Percentiles rank a stretch among this genome's conserved stretches.
Conservation (phyloP, 352 stramenopile genomes). For the Pythium brachiatum region DNA sequence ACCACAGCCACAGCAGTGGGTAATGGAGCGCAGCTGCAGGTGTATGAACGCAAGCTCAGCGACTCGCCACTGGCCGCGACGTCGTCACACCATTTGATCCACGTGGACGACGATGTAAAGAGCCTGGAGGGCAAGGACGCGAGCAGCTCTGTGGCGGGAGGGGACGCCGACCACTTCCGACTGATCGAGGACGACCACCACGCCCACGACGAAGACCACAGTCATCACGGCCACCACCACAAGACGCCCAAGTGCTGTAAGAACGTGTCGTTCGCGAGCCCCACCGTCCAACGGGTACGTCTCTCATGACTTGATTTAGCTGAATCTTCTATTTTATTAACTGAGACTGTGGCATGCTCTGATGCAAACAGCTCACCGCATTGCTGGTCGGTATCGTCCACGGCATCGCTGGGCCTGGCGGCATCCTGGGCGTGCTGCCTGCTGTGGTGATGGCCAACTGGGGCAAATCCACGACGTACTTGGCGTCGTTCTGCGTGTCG, state of each 20-base stretch:
- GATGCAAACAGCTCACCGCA: constrained; percentile 51
- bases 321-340: neutral
- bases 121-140: neutral
- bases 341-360: neutral
- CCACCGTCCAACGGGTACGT: constrained; percentile 40
- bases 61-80: constrained; percentile 8
- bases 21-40: neutral
- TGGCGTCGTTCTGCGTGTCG: constrained; percentile 85
- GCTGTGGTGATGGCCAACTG: constrained; percentile 73
- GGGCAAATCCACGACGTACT: constrained; percentile 72
- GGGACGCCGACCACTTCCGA: neutral
- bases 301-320: neutral
- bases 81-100: constrained; percentile 24
- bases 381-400: constrained; percentile 82
- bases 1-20: neutral
- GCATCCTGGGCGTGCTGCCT: constrained; percentile 81
- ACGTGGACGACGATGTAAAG: constrained; percentile 5
- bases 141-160: neutral
- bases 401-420: constrained; percentile 63
- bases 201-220: constrained; percentile 1
- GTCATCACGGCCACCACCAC: constrained; percentile 14
- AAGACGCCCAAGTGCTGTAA: constrained; percentile 29
- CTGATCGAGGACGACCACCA: neutral
- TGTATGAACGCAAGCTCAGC: constrained; percentile 4
- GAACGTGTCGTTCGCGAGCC: constrained; percentile 47